Base-by-base conservation (phyloP, 176 grass and related monocot species). In the Carex littledalei region DNA sequence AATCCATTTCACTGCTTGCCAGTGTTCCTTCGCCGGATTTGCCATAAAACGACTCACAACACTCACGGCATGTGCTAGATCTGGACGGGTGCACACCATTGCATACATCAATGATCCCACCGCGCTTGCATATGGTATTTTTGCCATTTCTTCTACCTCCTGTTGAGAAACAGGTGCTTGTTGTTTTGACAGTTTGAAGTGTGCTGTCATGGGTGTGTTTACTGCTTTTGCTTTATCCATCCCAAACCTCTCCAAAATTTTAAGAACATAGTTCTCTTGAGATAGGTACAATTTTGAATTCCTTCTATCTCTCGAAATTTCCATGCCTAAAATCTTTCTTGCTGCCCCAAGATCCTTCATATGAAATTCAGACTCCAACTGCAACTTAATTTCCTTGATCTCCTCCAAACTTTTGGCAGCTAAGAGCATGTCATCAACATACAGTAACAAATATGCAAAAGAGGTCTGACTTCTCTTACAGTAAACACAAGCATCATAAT, bases 1-100 rank as follows among this genome's bases (percentile, higher is more conserved):
- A 15, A 81, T 60, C 79, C 22, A 81, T 35, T 81, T 81, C n/a
- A 60, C 54, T 17, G 79, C 79, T 29, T 62, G 21, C 79, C 52
- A 81, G 16, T 81, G 55, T 8, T 31, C 79, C 1, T 81, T 81
- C 7, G 18, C 14, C 3, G 54, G 54, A 81, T 81, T 81, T 24
- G 22, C 49, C 16, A 75, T 21, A 43, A 85, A 77, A 1, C 26
- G n/a, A 22, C 67, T 85, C 35, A 61, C 31, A 22, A 58, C 12
- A 58, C 56, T 58, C 3, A 58, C 56, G 17, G 0, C 56, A 58
- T 58, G 56, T 15, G 56, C 56, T 31, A 64, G 17, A 61, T 82
- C 15, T n/a, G 56, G 24, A 6, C 31, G 56, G 15, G 55, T 65
- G 31, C 79, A 82, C 22, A 63, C 56, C 56, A 3, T 3, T 45